A percentile compares a stretch with the other conserved stretches of the same genome.
Conservation (phyloP, 805 yeast species). For the Candida schatavii region DNA sequence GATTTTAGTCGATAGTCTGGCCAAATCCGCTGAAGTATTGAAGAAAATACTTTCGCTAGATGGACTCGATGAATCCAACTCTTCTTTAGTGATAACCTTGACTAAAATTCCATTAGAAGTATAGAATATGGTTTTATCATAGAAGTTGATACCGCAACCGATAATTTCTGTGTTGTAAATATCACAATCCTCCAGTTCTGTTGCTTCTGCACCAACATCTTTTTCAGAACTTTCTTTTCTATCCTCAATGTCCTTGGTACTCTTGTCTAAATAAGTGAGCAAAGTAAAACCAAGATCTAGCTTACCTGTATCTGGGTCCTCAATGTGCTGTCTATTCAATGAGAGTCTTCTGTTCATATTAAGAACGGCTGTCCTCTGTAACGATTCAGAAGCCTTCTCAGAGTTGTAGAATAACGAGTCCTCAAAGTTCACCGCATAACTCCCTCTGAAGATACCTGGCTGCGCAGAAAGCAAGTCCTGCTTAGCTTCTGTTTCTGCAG, state of each 20-base stretch:
- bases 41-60: slow-evolving; percentile 20
- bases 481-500: slow-evolving; percentile 11
- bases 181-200: slow-evolving; percentile 6
- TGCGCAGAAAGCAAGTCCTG: slow-evolving; percentile 26
- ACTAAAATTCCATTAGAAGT: slow-evolving; percentile 75
- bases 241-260: neutral
- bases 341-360: slow-evolving; percentile 34
- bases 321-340: slow-evolving; percentile 22
- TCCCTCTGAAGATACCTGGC: slow-evolving; percentile 42
- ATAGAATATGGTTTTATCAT: slow-evolving; percentile 60
- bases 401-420: slow-evolving; percentile 40
- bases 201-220: neutral
- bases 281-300: slow-evolving; percentile 36
- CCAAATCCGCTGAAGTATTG: neutral
- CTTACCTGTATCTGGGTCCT: slow-evolving; percentile 30
- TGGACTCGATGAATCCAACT: slow-evolving; percentile 19
- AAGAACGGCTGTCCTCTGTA: slow-evolving; percentile 28
- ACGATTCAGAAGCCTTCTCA: slow-evolving; percentile 26
- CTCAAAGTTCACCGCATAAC: slow-evolving; percentile 40
- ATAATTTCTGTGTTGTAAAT: slow-evolving; percentile 49
- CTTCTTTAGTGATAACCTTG: slow-evolving; percentile 22
- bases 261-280: slow-evolving; percentile 18
- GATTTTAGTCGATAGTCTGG: slow-evolving; percentile 23
- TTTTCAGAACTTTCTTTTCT: neutral
- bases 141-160: slow-evolving; percentile 82